These are phyloP conservation scores for Thinopyrum elongatum DNA, from an alignment of 176 grass and related monocot species.

Conservation along the genomic window DNA sequence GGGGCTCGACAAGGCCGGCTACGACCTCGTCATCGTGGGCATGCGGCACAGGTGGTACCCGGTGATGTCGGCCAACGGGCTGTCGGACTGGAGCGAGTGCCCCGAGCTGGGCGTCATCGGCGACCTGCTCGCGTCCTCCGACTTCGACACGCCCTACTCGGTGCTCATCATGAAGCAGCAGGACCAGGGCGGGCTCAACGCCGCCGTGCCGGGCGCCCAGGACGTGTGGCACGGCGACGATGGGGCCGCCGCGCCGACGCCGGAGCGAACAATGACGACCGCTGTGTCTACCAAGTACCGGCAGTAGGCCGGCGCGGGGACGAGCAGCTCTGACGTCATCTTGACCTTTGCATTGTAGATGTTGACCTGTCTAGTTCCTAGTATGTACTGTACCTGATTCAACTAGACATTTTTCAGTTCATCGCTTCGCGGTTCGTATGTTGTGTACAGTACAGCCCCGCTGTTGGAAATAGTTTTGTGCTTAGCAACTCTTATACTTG, in stretches of 20 bases:
- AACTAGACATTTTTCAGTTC: not conserved
- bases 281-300: slow-evolving; percentile 6
- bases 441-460: not conserved
- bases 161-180: slow-evolving; percentile 91
- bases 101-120: slow-evolving; percentile 81
- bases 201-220: slow-evolving; percentile 40
- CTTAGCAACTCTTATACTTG: too few species aligned
- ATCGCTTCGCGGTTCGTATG: not conserved
- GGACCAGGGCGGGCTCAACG: slow-evolving; percentile 61
- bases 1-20: slow-evolving; percentile 47
- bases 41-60: slow-evolving; percentile 65
- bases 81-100: slow-evolving; percentile 80
- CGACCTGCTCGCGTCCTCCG: slow-evolving; percentile 72
- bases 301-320: not conserved
- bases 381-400: not conserved
- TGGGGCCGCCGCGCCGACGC: not conserved
- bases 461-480: not conserved
- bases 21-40: slow-evolving; percentile 77
- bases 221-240: slow-evolving; percentile 25
- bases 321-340: not conserved
- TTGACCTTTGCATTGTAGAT: not conserved
- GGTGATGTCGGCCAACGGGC: slow-evolving; percentile 52
- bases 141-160: slow-evolving; percentile 66
- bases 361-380: slow-evolving; percentile 20
- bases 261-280: slow-evolving; percentile 1